Base-by-base conservation (phyloP, 768 basidiomycete genomes). In the Wakefieldia striispora region DNA sequence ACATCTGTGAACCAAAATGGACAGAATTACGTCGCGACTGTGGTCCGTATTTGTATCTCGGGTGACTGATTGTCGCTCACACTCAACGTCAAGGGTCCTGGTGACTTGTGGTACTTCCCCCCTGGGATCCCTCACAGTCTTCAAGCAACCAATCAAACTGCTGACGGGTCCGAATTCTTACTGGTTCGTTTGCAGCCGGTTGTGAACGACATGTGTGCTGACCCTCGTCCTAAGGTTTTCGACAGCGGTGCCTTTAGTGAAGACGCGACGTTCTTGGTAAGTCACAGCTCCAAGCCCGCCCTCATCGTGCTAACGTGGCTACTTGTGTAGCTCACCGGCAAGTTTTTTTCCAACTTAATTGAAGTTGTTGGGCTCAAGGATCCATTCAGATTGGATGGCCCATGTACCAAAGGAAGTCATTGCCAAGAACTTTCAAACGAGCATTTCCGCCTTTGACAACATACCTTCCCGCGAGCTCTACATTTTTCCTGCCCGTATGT, bases 101-200 rank as follows among this genome's bases (percentile, higher is more conserved):
- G 70, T 41, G 81, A 82, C 53, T 50, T 82, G 1, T 81, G 80
- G 79, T 81, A 76, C 54, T 80, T 81, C 57, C 78, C 79, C 0
- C 62, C 79, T 17, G 79, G 80, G 2, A 68, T 71, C 42, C 81
- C 80, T 0, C 81, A 82, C 57, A 64, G 73, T n/a, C 61, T 80
- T 14, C 79, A 80, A 61, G 78, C 77, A 6, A 79, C 72, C 37
- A 69, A 72, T 19, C 69, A 67, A 6, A 61, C 63, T 12, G 58
- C 67, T 37, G 69, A 71, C 4, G 77, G 79, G 7, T 68, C 74
- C 0, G 78, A 81, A 55, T 80, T 80, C 56, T 64, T 83, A n/a
- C 71, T 82, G 38, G 57, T 59, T 38, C 8, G 44, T 55, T 21
- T 20, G 16, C 8, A 27, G 14, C 19, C 23, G 12, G 21, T 27